These are phyloP conservation scores for Colletotrichum sp. DNA, from an alignment of 2,329 filamentous ascomycete genomes.

Conservation along the genomic window DNA sequence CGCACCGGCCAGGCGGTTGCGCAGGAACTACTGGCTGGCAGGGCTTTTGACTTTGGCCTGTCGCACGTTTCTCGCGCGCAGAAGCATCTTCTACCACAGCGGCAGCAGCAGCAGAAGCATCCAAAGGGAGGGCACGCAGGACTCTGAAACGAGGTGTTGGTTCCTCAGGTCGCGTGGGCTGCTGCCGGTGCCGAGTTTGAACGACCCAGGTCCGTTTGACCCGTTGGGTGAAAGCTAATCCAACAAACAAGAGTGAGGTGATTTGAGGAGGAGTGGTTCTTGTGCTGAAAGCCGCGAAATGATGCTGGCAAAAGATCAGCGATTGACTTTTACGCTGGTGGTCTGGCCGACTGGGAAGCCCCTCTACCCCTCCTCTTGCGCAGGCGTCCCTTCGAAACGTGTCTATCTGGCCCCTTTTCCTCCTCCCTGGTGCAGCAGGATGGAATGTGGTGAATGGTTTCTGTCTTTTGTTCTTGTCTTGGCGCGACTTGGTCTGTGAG, in stretches of 20 bases:
- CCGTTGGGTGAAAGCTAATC: background rate
- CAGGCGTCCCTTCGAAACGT: background rate
- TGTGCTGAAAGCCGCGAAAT: background rate
- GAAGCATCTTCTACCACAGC: background rate
- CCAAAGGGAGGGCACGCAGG: background rate
- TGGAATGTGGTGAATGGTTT: background rate
- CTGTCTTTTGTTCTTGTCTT: background rate
- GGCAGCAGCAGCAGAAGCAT: background rate
- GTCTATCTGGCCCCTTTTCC: background rate
- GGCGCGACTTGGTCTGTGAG: background rate
- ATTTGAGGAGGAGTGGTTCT: background rate
- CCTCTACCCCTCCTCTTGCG: background rate
- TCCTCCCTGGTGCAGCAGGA: background rate
- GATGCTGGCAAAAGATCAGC: background rate
- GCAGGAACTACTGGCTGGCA: background rate
- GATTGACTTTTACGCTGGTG: conserved; percentile 11
- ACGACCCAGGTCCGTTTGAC: background rate
- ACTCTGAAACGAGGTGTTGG: background rate
- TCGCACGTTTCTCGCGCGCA: background rate
- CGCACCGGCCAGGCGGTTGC: background rate
- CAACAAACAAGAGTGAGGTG: background rate
- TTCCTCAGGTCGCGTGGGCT: background rate
- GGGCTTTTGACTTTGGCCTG: background rate
- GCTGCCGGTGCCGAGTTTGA: background rate
- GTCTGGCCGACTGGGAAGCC: conserved; percentile 2